These are phyloP conservation scores for Xanthoceras sorbifolium DNA, from an alignment of 345 rosid species.

Conservation along the genomic window DNA sequence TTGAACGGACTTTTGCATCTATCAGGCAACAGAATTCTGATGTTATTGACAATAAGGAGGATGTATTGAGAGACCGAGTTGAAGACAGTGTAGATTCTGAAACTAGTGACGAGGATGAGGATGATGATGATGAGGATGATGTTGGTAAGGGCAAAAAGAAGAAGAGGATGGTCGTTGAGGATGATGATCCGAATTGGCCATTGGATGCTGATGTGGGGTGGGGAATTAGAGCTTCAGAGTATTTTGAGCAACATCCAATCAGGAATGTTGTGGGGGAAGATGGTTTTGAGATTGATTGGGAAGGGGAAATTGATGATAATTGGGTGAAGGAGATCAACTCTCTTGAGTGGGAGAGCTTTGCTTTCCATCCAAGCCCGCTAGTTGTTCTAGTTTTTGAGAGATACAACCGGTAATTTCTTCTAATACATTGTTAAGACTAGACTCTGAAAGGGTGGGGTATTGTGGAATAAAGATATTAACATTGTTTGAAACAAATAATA, in stretches of 20 bases:
- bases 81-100: conserved; percentile 34
- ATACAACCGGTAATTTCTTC: conserved; percentile 53
- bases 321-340: conserved; percentile 92
- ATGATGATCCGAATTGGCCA: conserved; percentile 83
- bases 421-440: background rate
- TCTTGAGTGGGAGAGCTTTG: conserved; percentile 87
- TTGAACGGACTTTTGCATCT: conserved; percentile 67
- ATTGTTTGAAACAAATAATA: background rate
- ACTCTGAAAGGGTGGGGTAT: background rate
- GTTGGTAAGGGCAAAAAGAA: conserved; percentile 22
- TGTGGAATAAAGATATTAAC: background rate
- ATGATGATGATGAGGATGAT: conserved; percentile 26
- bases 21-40: conserved; percentile 59
- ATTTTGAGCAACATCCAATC: conserved; percentile 78
- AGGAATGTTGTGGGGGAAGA: conserved; percentile 85
- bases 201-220: conserved; percentile 94
- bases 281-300: conserved; percentile 84
- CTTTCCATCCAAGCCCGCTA: conserved; percentile 86
- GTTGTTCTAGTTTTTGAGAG: conserved; percentile 83
- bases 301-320: conserved; percentile 77
- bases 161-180: conserved; percentile 73
- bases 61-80: conserved; percentile 49
- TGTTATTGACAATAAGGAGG: conserved; percentile 47
- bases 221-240: conserved; percentile 91
- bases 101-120: conserved; percentile 34